phyloP scores from a whole-genome alignment of 192 early-diverging fungal genomes.

The Umbelopsis vinacea region DNA sequence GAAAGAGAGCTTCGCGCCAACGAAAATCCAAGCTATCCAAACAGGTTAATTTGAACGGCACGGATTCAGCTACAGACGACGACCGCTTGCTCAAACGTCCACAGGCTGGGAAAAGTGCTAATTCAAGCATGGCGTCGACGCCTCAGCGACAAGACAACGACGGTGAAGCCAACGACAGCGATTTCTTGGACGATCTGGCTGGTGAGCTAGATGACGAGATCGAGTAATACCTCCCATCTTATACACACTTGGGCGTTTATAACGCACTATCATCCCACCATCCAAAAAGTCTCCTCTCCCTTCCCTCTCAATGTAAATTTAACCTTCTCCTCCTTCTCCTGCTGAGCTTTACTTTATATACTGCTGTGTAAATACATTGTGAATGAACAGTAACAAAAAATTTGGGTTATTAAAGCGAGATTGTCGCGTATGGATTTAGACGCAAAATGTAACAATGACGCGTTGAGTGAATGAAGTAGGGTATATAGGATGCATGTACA shows the following conservation, averaged over 20 bases:
- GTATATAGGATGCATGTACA: neutral
- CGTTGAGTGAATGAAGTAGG: neutral
- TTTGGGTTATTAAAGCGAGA: neutral
- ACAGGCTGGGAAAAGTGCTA: neutral
- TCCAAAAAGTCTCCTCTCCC: neutral
- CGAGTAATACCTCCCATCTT: constrained; percentile 1
- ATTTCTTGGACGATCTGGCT: constrained; percentile 53
- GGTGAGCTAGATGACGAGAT: constrained; percentile 56
- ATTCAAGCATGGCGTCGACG: constrained; percentile 8
- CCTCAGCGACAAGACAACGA: constrained; percentile 17
- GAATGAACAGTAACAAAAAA: constrained; percentile 13
- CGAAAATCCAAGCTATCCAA: constrained; percentile 18
- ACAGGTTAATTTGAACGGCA: neutral
- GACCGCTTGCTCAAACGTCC: neutral
- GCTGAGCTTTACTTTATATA: constrained; percentile 4
- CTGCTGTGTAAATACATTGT: constrained; percentile 18
- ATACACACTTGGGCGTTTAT: neutral
- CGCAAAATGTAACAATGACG: neutral
- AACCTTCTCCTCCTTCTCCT: neutral
- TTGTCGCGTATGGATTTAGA: too few species aligned
- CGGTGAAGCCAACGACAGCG: constrained; percentile 9
- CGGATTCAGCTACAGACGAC: constrained; percentile 9
- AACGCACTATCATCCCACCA: neutral
- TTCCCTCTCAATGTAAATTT: constrained; percentile 3
- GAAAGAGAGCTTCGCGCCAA: neutral